Percentiles rank a stretch among this genome's conserved stretches.
Conservation (phyloP, 2,329 filamentous ascomycete species). For the Aspergillus ochraceus region DNA sequence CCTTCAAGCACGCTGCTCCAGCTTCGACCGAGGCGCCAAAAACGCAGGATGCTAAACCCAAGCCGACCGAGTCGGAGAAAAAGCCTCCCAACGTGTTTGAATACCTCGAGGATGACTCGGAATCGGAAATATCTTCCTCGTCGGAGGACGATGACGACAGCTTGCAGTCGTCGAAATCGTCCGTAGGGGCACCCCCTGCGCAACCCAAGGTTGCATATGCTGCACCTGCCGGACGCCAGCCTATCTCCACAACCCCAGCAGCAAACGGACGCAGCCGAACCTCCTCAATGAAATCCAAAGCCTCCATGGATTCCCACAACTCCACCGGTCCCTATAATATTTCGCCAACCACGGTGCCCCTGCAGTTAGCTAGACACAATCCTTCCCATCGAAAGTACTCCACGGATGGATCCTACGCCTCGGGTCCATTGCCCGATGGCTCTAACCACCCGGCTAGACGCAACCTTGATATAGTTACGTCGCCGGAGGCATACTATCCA, state of each 20-base stretch:
- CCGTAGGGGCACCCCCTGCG: slow-evolving; percentile 8
- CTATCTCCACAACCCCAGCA: slow-evolving; percentile 4
- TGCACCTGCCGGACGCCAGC: slow-evolving; percentile 8
- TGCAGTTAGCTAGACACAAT: slow-evolving; percentile 29
- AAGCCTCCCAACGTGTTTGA: slow-evolving; percentile 41
- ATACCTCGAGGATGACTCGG: slow-evolving; percentile 32
- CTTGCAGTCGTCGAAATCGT: background rate
- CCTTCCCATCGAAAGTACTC: slow-evolving; percentile 20
- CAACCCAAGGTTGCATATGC: slow-evolving; percentile 9
- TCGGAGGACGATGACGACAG: slow-evolving; percentile 15
- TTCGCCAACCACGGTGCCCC: slow-evolving; percentile 25
- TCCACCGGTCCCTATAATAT: slow-evolving; percentile 26
- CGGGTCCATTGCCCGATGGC: slow-evolving; percentile 18
- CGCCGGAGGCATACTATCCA: slow-evolving; percentile 36
- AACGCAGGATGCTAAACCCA: slow-evolving; percentile 15
- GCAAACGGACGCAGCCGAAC: slow-evolving; percentile 29
- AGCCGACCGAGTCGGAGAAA: slow-evolving; percentile 17
- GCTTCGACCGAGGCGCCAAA: slow-evolving; percentile 17
- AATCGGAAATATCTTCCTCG: slow-evolving; percentile 22
- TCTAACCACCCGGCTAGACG: slow-evolving; percentile 24
- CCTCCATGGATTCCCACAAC: slow-evolving; percentile 28
- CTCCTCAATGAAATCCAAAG: slow-evolving; percentile 32
- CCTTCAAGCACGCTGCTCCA: slow-evolving; percentile 13
- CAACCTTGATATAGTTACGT: slow-evolving; percentile 30
- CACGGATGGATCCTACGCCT: slow-evolving; percentile 18